phyloP scores from a whole-genome alignment of 1,284 basidiomycete genomes.

The Microbotryum saponariae region DNA sequence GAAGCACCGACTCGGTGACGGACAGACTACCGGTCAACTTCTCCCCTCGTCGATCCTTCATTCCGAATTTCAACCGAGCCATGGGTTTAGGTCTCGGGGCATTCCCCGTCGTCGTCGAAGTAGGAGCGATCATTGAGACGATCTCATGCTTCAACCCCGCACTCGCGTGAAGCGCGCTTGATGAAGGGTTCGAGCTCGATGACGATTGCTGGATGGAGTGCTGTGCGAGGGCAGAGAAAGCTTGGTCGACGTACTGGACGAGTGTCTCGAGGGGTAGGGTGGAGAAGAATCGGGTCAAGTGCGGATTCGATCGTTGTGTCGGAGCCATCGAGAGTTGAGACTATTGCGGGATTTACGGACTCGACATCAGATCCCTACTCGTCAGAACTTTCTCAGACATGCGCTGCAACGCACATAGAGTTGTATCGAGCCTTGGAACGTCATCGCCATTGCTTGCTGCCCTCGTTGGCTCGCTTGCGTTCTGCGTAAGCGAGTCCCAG shows the following conservation, averaged over 20 bases:
- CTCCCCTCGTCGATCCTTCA: slow-evolving; percentile 10
- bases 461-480: not conserved
- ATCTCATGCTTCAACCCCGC: not conserved
- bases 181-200: too few species aligned
- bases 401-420: slow-evolving; percentile 24
- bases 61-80: slow-evolving; percentile 14
- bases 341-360: slow-evolving; percentile 6
- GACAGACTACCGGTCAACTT: slow-evolving; percentile 8
- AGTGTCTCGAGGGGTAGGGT: slow-evolving; percentile 12
- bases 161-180: too few species aligned
- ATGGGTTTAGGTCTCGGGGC: not conserved
- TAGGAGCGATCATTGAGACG: not conserved
- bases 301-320: slow-evolving; percentile 32
- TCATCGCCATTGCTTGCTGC: slow-evolving; percentile 13
- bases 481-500: too few species aligned
- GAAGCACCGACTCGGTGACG: slow-evolving; percentile 15
- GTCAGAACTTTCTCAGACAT: not conserved
- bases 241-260: slow-evolving; percentile 4
- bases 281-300: slow-evolving; percentile 32
- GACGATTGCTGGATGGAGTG: not conserved
- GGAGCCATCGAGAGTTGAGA: slow-evolving; percentile 35
- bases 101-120: too few species aligned
- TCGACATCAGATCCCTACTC: not conserved
- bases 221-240: slow-evolving; percentile 1
- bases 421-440: slow-evolving; percentile 26